These are phyloP conservation scores for Colletotrichum sansevieriae DNA, from an alignment of 2,329 filamentous ascomycete species.

Conservation along the genomic window DNA sequence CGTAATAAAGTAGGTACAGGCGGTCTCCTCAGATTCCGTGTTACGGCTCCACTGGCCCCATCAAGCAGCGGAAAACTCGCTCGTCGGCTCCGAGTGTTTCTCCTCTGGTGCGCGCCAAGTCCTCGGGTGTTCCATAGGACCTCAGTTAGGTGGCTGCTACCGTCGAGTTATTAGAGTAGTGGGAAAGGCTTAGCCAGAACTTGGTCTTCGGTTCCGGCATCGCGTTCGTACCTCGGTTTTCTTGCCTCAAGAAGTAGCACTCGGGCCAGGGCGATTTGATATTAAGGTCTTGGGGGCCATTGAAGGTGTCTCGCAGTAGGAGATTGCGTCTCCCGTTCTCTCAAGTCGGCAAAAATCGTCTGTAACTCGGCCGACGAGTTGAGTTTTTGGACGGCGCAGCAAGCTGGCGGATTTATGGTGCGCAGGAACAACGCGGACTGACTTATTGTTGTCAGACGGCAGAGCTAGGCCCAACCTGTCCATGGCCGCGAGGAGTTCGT, in stretches of 20 bases:
- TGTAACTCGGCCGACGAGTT: conserved; percentile 33
- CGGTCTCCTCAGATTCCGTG: conserved; percentile 34
- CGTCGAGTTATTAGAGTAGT: not conserved
- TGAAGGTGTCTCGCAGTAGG: not conserved
- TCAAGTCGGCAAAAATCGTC: not conserved
- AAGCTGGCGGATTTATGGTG: conserved; percentile 13
- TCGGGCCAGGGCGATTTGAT: not conserved
- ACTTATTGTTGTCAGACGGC: conserved; percentile 6
- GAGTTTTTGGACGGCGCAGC: not conserved
- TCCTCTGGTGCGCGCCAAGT: not conserved
- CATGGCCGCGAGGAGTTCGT: conserved; percentile 24
- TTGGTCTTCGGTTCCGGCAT: conserved; percentile 31
- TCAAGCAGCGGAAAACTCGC: conserved; percentile 16
- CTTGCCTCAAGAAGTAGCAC: not conserved
- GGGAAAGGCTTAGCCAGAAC: not conserved
- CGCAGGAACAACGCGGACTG: conserved; percentile 13
- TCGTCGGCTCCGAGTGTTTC: conserved; percentile 36
- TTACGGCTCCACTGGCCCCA: conserved; percentile 10
- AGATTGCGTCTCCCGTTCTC: not conserved
- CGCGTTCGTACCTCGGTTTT: conserved; percentile 20
- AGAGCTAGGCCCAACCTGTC: conserved; percentile 1
- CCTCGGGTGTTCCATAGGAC: no score
- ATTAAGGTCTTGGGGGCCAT: conserved; percentile 18
- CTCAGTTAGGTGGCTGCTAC: no score
- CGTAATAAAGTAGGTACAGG: conserved; percentile 30